A percentile compares a stretch with the other conserved stretches of the same genome.
Evolutionary conservation across 352 stramenopile species (phyloP).

Genomic region (Pythium brachiatum): DNA sequence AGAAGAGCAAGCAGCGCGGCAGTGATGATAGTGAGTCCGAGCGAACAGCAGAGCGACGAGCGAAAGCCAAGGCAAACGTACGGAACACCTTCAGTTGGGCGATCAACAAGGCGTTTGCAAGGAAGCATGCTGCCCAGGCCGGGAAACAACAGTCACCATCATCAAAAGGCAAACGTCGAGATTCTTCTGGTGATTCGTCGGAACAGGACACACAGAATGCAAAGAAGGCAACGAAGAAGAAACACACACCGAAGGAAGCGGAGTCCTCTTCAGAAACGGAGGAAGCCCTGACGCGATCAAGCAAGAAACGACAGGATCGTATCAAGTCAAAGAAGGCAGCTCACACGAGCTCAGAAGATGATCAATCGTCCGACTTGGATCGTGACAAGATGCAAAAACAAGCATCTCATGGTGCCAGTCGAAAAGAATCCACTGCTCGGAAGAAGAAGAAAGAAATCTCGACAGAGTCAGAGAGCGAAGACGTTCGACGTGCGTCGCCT

Average conservation of each 20-base stretch:
- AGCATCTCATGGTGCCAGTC: background rate
- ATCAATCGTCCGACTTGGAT: background rate
- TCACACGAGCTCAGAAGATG: slow-evolving; percentile 1
- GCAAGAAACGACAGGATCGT: too few species aligned
- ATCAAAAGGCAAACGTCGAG: background rate
- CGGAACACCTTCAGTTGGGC: slow-evolving; percentile 74
- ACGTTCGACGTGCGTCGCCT: background rate
- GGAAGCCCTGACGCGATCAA: background rate
- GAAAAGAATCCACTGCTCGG: background rate
- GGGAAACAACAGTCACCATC: slow-evolving; percentile 10
- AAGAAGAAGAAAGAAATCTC: background rate
- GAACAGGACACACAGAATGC: background rate
- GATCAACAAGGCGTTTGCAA: slow-evolving; percentile 63
- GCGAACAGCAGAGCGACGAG: background rate
- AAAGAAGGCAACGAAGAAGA: background rate
- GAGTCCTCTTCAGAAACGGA: slow-evolving; percentile 5
- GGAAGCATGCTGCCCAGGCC: slow-evolving; percentile 39
- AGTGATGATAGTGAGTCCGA: slow-evolving; percentile 11
- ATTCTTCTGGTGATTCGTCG: slow-evolving; percentile 19
- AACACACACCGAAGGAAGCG: background rate
- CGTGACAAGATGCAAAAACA: background rate
- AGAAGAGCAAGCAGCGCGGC: slow-evolving; percentile 9
- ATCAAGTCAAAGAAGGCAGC: background rate
- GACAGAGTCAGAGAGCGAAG: background rate
- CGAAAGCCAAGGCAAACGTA: slow-evolving; percentile 45